Evolutionary conservation across 2,329 filamentous ascomycete genomes (phyloP), one percentile per base, ranked within the genome.

Genomic region (Trichoderma koningii): DNA sequence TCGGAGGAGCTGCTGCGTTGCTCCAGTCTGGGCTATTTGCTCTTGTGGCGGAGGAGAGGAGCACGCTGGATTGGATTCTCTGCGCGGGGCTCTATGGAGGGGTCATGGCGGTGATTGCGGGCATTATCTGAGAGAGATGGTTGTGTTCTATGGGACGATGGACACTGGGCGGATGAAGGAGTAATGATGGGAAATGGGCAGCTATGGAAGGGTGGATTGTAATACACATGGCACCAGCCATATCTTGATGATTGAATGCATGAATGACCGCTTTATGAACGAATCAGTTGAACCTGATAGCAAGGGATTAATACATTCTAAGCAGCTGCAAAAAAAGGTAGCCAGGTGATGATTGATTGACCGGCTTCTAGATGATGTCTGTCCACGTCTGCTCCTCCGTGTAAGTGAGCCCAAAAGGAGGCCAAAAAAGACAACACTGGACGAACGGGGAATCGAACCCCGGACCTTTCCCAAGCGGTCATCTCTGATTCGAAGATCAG

Each of bases 1-100:
- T 80, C 0, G 79, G 82, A 2, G 78, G 83, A 7, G 72, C 75
- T 5, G 70, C 68, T n/a, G 70, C 69, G 17, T 66, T 75, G 19
- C 56, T 73, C 17, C 72, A 75, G 63, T 73, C 73, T 0, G 73
- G 71, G 19, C 30, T 71, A 14, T 48, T 70, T 15, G 59, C 63
- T 7, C 28, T 66, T 15, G 45, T 70, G 19, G 62, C 66, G 7
- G 66, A 69, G 19, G 51, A 70, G 3, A 60, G 68, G 14, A 69
- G 67, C n/a, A 55, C 64, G 7, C 19, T 69, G 34, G 71, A 71
- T 50, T 69, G 65, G 62, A 26, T 74, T 2, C 41, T 75, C 17
- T 76, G 72, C 42, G 70, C 71, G 3, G 74, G 72, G 0, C 67
- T 75, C 3, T 79, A 79, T 56, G 72, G 73, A 7, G 74, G 69